Evolutionary conservation across 495 filamentous ascomycete genomes (phyloP).

Genomic region (Podospora appendiculata): DNA sequence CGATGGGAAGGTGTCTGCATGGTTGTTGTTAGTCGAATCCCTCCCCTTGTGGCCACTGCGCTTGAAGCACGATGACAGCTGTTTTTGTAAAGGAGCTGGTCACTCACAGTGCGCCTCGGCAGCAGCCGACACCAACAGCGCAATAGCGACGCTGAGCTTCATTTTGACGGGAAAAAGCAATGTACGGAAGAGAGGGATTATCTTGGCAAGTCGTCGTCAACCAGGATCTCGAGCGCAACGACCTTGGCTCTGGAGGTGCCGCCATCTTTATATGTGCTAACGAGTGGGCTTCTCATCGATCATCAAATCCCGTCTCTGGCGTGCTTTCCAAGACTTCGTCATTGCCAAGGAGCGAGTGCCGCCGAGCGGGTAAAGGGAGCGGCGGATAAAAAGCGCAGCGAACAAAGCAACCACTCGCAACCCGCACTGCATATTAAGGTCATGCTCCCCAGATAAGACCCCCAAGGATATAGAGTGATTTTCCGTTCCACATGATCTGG

Average conservation of each 20-base stretch:
- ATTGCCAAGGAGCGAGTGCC: slow-evolving; percentile 4
- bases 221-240: too few relatives aligned
- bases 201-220: background rate
- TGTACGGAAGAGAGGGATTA: background rate
- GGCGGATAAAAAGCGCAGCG: slow-evolving; percentile 7
- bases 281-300: background rate
- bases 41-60: too few relatives aligned
- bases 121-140: slow-evolving; percentile 22
- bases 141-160: slow-evolving; percentile 27
- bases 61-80: too few relatives aligned
- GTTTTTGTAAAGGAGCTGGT: too few relatives aligned
- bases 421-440: slow-evolving; percentile 1
- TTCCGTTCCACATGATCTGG: slow-evolving; percentile 7
- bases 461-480: slow-evolving; percentile 1
- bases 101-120: slow-evolving; percentile 37
- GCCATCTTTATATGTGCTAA: background rate
- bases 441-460: background rate
- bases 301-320: background rate
- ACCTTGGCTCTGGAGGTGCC: background rate
- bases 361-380: slow-evolving; percentile 6
- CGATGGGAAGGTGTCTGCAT: slow-evolving; percentile 22
- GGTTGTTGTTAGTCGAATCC: background rate
- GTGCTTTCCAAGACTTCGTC: background rate
- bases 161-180: slow-evolving; percentile 10
- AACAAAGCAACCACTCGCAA: slow-evolving; percentile 2